Evolutionary conservation across 2,329 filamentous ascomycete genomes (phyloP).

Genomic region (Colletotrichum somersetense): DNA sequence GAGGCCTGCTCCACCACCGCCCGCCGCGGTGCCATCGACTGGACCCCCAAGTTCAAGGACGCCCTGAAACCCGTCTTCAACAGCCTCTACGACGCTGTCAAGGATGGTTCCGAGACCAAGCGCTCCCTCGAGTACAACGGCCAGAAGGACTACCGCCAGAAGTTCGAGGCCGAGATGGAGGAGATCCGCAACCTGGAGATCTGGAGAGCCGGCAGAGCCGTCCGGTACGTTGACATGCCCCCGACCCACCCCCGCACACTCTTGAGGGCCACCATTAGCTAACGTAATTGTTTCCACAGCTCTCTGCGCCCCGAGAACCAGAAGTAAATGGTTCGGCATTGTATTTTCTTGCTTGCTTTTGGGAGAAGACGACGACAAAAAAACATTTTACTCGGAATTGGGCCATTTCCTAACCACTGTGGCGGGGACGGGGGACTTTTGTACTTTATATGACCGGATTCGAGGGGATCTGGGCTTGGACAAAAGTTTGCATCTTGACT

Average conservation of each 20-base stretch:
- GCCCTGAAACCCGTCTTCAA: conserved; percentile 99
- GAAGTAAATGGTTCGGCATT: conserved; percentile 65
- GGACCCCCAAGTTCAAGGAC: conserved; percentile 97
- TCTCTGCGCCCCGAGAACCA: conserved; percentile 89
- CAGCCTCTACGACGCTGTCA: conserved; percentile 93
- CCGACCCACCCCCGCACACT: not conserved
- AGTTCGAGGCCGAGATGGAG: conserved; percentile 98
- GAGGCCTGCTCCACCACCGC: conserved; percentile 99
- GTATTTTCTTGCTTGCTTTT: conserved; percentile 20
- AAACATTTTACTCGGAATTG: conserved; percentile 28
- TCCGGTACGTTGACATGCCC: conserved; percentile 71
- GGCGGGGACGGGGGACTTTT: conserved; percentile 44
- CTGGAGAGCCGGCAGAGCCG: conserved; percentile 98
- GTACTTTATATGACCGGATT: conserved; percentile 54
- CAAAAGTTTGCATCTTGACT: conserved; percentile 45
- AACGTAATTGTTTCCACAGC: conserved; percentile 54
- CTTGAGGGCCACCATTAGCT: conserved; percentile 33
- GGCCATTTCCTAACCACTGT: conserved; percentile 40
- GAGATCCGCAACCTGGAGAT: conserved; percentile 99
- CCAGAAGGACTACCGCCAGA: conserved; percentile 94
- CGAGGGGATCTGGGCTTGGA: conserved; percentile 43
- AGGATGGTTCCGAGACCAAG: conserved; percentile 93
- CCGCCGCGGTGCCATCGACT: conserved; percentile 98
- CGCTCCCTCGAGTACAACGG: conserved; percentile 97
- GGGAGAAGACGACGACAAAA: conserved; percentile 28